Conservation (phyloP, 345 rosid species). For the Iberis pinnata region DNA sequence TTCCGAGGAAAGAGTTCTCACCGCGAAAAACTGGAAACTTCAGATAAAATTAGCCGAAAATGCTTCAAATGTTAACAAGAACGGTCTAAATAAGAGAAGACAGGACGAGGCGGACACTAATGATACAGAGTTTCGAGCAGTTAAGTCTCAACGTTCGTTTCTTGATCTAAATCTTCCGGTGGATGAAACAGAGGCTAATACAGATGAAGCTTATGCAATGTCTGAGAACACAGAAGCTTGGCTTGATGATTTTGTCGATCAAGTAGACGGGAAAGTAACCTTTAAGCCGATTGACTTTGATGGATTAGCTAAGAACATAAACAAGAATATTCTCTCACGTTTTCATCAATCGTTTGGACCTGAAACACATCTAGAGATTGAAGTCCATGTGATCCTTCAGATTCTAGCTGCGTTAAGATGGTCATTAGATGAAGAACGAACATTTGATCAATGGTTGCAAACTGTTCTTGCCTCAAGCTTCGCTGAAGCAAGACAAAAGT, state of each 20-base stretch:
- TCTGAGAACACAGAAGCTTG: conserved; percentile 48
- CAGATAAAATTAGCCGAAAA: conserved; percentile 29
- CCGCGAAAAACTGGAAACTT: conserved; percentile 51
- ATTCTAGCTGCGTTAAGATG: conserved; percentile 53
- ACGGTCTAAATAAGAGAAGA: conserved; percentile 26
- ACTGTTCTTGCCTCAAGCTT: conserved; percentile 42
- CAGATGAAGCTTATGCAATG: conserved; percentile 27
- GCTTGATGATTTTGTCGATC: conserved; percentile 46
- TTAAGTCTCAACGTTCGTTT: conserved; percentile 33
- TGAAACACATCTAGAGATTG: conserved; percentile 42
- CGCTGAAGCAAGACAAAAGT: conserved; percentile 33
- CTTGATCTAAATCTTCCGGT: conserved; percentile 66
- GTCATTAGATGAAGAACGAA: conserved; percentile 35
- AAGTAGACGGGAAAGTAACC: conserved; percentile 43
- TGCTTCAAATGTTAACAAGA: conserved; percentile 17
- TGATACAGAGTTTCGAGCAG: conserved; percentile 29
- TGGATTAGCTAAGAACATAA: conserved; percentile 38
- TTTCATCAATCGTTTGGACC: conserved; percentile 38
- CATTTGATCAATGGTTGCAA: conserved; percentile 48
- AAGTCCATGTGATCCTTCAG: conserved; percentile 40
- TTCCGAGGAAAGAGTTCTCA: conserved; percentile 44
- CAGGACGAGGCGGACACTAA: conserved; percentile 26
- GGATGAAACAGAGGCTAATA: conserved; percentile 37
- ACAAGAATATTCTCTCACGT: conserved; percentile 25
- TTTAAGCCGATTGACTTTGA: conserved; percentile 59